Evolutionary conservation across 2,329 filamentous ascomycete species (phyloP).

Genomic region (Fusarium irregulare): DNA sequence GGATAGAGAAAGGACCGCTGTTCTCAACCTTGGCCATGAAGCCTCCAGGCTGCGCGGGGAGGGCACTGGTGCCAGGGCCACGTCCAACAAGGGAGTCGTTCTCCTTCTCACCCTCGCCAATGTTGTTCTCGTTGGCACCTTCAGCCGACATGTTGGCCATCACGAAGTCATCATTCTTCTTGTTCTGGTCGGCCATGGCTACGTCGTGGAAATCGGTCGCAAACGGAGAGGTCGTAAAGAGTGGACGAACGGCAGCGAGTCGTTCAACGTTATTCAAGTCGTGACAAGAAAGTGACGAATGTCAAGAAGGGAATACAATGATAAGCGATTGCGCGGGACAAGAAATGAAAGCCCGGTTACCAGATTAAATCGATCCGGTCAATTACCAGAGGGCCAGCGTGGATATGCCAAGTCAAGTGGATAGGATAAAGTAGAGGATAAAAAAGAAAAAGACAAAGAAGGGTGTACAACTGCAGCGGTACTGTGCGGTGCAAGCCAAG

Average conservation of each 20-base stretch:
- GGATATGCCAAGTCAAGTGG: slow-evolving; percentile 30
- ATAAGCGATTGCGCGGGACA: slow-evolving; percentile 12
- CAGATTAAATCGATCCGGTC: slow-evolving; percentile 29
- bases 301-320: slow-evolving; percentile 9
- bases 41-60: slow-evolving; percentile 22
- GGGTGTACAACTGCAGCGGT: slow-evolving; percentile 16
- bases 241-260: slow-evolving; percentile 40
- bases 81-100: slow-evolving; percentile 36
- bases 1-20: slow-evolving; percentile 81
- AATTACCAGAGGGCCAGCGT: slow-evolving; percentile 26
- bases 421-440: slow-evolving; percentile 19
- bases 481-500: slow-evolving; percentile 12
- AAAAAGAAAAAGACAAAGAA: slow-evolving; percentile 6
- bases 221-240: slow-evolving; percentile 27
- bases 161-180: slow-evolving; percentile 42
- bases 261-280: slow-evolving; percentile 29
- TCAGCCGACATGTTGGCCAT: slow-evolving; percentile 34
- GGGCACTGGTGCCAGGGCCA: slow-evolving; percentile 35
- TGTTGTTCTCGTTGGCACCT: slow-evolving; percentile 24
- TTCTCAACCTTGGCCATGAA: slow-evolving; percentile 67
- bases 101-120: slow-evolving; percentile 40
- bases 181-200: slow-evolving; percentile 37
- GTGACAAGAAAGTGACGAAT: slow-evolving; percentile 18
- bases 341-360: slow-evolving; percentile 14
- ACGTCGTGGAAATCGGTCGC: slow-evolving; percentile 10